phyloP scores from a whole-genome alignment of 2,329 filamentous ascomycete genomes.

The Scortechinia acanthostroma region DNA sequence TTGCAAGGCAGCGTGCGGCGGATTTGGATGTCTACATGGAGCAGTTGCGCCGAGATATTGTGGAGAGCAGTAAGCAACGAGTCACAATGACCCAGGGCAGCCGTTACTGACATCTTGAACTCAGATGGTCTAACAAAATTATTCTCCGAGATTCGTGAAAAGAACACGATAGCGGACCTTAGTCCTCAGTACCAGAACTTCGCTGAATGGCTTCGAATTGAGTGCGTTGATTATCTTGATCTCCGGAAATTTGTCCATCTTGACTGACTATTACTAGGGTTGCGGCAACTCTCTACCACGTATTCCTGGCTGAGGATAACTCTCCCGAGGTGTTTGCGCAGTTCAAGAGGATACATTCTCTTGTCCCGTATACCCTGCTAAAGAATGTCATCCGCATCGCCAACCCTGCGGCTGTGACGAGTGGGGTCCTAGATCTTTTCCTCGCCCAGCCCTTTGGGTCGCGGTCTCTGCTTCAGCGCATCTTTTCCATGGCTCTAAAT shows the following conservation, averaged over 20 bases:
- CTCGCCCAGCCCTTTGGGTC: conserved; percentile 89
- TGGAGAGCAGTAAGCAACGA: no score
- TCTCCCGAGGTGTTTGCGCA: conserved; percentile 94
- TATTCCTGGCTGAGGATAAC: conserved; percentile 97
- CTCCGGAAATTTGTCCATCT: not conserved
- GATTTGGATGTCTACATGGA: conserved; percentile 99
- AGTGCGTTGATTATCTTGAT: conserved; percentile 32
- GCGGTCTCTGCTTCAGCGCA: conserved; percentile 83
- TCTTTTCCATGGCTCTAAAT: conserved; percentile 84
- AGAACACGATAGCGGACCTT: conserved; percentile 78
- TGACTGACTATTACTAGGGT: conserved; percentile 42
- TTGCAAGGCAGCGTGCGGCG: conserved; percentile 79
- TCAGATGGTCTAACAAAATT: conserved; percentile 81
- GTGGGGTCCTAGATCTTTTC: conserved; percentile 88
- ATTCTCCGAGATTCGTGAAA: conserved; percentile 87
- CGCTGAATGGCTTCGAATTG: conserved; percentile 94
- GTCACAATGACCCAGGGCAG: conserved; percentile 6
- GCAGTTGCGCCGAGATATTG: conserved; percentile 65
- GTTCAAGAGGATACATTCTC: conserved; percentile 84
- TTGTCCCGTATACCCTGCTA: conserved; percentile 84
- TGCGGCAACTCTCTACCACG: conserved; percentile 89
- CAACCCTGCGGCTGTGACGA: conserved; percentile 95
- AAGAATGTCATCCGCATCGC: conserved; percentile 97
- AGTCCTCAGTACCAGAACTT: conserved; percentile 97
- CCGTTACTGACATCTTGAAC: conserved; percentile 31